A percentile compares a stretch with the other conserved stretches of the same genome.
phyloP scores from a whole-genome alignment of 306 rosid species.

The Castanea sativa region DNA sequence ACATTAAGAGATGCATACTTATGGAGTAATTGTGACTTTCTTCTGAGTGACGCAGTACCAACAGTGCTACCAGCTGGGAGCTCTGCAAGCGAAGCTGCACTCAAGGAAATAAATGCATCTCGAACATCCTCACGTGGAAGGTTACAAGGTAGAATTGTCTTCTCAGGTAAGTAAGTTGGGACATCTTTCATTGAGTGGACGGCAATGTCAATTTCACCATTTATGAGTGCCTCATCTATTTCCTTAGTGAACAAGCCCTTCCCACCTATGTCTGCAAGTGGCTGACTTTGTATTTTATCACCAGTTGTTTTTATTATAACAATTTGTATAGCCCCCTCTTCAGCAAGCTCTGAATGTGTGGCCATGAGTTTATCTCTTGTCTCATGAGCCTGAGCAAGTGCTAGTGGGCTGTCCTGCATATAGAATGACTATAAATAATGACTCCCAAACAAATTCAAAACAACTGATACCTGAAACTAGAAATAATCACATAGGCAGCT shows the following conservation, averaged over 20 bases:
- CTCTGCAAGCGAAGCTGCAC: conserved; percentile 65
- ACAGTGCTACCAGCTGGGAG: conserved; percentile 73
- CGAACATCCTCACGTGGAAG: conserved; percentile 89
- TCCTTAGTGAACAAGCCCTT: conserved; percentile 94
- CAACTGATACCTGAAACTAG: background rate
- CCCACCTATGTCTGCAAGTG: conserved; percentile 91
- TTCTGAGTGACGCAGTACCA: conserved; percentile 88
- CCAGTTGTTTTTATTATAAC: conserved; percentile 85
- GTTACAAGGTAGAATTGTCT: conserved; percentile 83
- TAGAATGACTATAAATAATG: conserved; percentile 31
- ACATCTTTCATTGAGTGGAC: conserved; percentile 97
- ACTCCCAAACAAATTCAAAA: background rate
- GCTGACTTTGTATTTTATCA: conserved; percentile 75
- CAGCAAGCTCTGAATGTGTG: conserved; percentile 68
- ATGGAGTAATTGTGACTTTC: conserved; percentile 85
- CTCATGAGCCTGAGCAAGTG: conserved; percentile 89
- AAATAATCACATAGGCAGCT: conserved; percentile 5
- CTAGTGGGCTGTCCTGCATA: conserved; percentile 85
- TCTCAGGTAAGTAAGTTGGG: conserved; percentile 75
- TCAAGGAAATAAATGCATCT: conserved; percentile 79
- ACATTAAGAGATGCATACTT: conserved; percentile 71
- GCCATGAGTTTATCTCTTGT: conserved; percentile 84
- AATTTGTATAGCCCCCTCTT: conserved; percentile 86
- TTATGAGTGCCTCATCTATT: conserved; percentile 83
- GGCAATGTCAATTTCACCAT: conserved; percentile 73